phyloP scores from a whole-genome alignment of 805 yeast genomes.

The Maudiozyma pseudohumilis region DNA sequence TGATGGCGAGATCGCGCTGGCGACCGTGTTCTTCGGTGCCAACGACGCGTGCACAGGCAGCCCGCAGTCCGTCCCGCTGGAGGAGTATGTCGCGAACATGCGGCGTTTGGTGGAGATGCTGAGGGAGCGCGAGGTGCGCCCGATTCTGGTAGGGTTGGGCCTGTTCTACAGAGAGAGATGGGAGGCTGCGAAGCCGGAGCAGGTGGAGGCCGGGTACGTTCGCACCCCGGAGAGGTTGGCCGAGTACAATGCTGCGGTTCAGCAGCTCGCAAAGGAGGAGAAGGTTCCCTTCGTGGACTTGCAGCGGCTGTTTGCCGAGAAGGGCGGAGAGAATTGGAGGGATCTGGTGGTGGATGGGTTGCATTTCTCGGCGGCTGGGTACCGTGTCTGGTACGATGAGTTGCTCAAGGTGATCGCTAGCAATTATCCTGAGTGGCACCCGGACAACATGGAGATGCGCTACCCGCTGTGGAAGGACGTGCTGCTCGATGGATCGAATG shows the following conservation, averaged over 20 bases:
- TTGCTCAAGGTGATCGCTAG: conserved; percentile 32
- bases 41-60: conserved; percentile 54
- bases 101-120: conserved; percentile 34
- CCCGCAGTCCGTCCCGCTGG: conserved; percentile 42
- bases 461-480: conserved; percentile 37
- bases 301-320: conserved; percentile 35
- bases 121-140: conserved; percentile 35
- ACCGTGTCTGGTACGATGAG: conserved; percentile 39
- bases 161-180: conserved; percentile 39
- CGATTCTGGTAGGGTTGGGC: conserved; percentile 56
- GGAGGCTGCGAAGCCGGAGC: conserved; percentile 28
- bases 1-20: conserved; percentile 32
- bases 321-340: conserved; percentile 31
- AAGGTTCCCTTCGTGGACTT: conserved; percentile 51
- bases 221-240: conserved; percentile 39
- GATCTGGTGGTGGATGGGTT: conserved; percentile 44
- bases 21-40: conserved; percentile 69
- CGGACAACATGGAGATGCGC: conserved; percentile 31
- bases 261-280: conserved; percentile 35
- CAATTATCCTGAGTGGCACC: conserved; percentile 39
- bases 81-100: conserved; percentile 41
- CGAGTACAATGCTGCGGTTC: conserved; percentile 43
- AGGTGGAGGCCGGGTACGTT: conserved; percentile 31
- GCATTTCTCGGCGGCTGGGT: conserved; percentile 49
- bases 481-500: conserved; percentile 17